These are phyloP conservation scores for Populus hybrid DNA, from an alignment of 441 rosid species.

Conservation along the genomic window DNA sequence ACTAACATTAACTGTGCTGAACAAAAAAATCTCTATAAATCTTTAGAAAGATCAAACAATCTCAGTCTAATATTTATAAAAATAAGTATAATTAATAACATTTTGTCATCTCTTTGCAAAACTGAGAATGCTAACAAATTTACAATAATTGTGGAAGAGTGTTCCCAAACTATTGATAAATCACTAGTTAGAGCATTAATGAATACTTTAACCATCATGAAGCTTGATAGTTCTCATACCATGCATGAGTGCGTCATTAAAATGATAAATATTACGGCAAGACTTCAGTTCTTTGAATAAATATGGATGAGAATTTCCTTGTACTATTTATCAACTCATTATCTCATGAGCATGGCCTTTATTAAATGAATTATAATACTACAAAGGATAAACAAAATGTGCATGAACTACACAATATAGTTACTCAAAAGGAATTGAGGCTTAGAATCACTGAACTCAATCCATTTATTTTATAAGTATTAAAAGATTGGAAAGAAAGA, in stretches of 20 bases:
- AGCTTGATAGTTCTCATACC: constrained; percentile 8
- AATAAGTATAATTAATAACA: not conserved
- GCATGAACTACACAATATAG: not conserved
- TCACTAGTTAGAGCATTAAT: constrained; percentile 6
- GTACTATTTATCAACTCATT: constrained; percentile 8
- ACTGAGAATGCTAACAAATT: constrained; percentile 12
- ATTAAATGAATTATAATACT: not conserved
- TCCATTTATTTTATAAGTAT: too few relatives aligned
- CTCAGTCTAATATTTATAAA: constrained; percentile 3
- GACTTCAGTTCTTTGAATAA: not conserved
- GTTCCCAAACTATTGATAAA: not conserved
- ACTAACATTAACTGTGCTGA: not conserved
- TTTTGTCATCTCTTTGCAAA: not conserved
- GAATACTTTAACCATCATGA: constrained; percentile 9
- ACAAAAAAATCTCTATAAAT: not conserved
- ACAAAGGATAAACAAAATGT: constrained; percentile 1
- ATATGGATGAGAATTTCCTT: constrained; percentile 3
- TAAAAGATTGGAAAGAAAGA: constrained; percentile 5
- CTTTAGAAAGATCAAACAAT: constrained; percentile 11
- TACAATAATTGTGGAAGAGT: not conserved
- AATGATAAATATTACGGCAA: too few relatives aligned
- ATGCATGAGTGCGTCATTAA: too few relatives aligned
- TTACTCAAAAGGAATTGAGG: not conserved
- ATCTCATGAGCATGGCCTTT: not conserved
- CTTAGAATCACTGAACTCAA: too few relatives aligned